Percentiles rank a stretch among this genome's conserved stretches.
These are phyloP conservation scores for Porphyra umbilicalis DNA, from an alignment of 31 red algal species.

Conservation along the genomic window DNA sequence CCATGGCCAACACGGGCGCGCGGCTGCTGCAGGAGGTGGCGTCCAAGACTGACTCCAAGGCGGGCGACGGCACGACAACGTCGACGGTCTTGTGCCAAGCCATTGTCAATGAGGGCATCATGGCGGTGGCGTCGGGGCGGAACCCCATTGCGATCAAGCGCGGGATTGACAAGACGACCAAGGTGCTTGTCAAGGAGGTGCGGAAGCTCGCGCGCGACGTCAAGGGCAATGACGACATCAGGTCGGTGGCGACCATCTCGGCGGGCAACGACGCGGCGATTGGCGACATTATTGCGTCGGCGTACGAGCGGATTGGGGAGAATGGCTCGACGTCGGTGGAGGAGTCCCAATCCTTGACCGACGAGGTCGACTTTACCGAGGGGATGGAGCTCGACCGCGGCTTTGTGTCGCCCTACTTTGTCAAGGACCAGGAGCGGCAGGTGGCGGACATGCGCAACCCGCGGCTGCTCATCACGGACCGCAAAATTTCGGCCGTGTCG, in stretches of 20 bases:
- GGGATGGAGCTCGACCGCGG: constrained; percentile 96
- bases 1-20: constrained; percentile 79
- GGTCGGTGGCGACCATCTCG: constrained; percentile 88
- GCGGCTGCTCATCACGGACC: constrained; percentile 79
- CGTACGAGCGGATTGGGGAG: constrained; percentile 72
- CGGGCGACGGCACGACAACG: constrained; percentile 95
- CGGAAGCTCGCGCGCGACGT: constrained; percentile 32
- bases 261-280: constrained; percentile 84
- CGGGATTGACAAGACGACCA: constrained; percentile 69
- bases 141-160: constrained; percentile 84
- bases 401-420: constrained; percentile 87
- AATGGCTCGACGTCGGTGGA: constrained; percentile 86
- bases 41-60: constrained; percentile 77
- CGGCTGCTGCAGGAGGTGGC: constrained; percentile 90
- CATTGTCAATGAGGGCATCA: constrained; percentile 70
- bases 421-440: constrained; percentile 88
- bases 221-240: constrained; percentile 69
- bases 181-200: constrained; percentile 46
- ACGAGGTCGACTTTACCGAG: constrained; percentile 84
- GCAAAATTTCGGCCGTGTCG: constrained; percentile 73
- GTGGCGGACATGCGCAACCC: constrained; percentile 50
- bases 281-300: constrained; percentile 83
- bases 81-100: constrained; percentile 80
- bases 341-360: constrained; percentile 66
- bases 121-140: constrained; percentile 48